Base-by-base conservation (phyloP, 106 monocot genomes). In the Posidonia australis region DNA sequence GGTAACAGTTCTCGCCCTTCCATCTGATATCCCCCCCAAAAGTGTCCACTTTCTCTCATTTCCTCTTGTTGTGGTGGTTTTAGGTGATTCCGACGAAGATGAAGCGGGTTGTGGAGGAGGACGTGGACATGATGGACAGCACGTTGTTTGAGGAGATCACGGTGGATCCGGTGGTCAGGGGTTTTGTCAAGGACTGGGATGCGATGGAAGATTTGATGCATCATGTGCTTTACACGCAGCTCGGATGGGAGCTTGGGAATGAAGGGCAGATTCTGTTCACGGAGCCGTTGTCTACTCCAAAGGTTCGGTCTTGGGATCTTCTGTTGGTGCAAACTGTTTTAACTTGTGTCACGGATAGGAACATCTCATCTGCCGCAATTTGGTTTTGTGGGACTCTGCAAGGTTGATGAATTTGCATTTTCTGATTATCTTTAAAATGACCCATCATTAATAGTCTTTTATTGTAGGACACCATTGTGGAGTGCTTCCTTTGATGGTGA, bases 241-340 rank as follows among this genome's bases (percentile, higher is more conserved):
- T 98, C n/a, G 98, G 91, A 1, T 98, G 98, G 98, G 98, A 98
- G 75, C 71, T 80, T 9, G 98, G 98, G 32, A 91, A 98, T 7
- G 98, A 98, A 73, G 98, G 98, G 31, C 87, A 88, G 46, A 90
- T 98, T 52, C 69, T 98, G 27, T 98, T 98, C 51, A 84, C 96
- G 0, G 96, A 98, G 49, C 96, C 96, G 18, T 82, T 98, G 27
- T 87, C 72, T 24, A 98, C 90, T 14, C 96, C 96, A 24, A 90
- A 98, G 90, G 96, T 89, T 55, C 14, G 43, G 42, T 23, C 13
- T 54, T 68, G 22, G 29, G 7, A 26, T 28, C 22, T 59, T 46
- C 5, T 59, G 14, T 59, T 60, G 9, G 24, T 29, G 20, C 23
- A 10, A 1, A 48, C n/a, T 10, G 41, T 19, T 41, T 46, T 12